These are phyloP conservation scores for Paramecium caudatum DNA, from an alignment of 73 alveolate species.

Conservation along the genomic window DNA sequence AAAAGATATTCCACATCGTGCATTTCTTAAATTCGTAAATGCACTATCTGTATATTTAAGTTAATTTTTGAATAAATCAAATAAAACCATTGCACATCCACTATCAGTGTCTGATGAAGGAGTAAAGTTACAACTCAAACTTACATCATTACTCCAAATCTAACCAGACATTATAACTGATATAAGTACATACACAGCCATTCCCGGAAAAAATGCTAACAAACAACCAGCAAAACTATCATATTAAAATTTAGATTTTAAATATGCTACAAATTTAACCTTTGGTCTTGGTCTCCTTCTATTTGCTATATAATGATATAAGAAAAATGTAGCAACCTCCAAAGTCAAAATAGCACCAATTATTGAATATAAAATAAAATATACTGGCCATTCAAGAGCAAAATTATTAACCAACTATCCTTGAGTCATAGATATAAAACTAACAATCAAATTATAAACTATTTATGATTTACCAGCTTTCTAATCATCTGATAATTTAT, in stretches of 20 bases:
- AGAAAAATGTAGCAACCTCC: constrained; percentile 4
- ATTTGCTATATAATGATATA: constrained; percentile 41
- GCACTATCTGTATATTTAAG: not conserved
- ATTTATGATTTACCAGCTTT: constrained; percentile 18
- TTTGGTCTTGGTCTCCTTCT: constrained; percentile 67
- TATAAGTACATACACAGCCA: not conserved
- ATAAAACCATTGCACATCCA: constrained; percentile 64
- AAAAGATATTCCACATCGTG: constrained; percentile 29
- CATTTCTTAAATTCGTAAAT: not conserved
- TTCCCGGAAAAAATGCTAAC: constrained; percentile 34
- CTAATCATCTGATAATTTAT: constrained; percentile 6
- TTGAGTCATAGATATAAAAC: not conserved
- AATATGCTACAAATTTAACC: not conserved
- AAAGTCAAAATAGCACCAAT: constrained; percentile 30
- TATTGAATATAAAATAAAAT: constrained; percentile 34
- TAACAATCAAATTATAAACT: not conserved
- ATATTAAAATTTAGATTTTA: not conserved
- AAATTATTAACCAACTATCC: constrained; percentile 46
- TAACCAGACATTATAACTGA: constrained; percentile 32
- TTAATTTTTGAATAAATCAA: constrained; percentile 44
- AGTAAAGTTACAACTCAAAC: not conserved
- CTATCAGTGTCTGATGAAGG: constrained; percentile 33
- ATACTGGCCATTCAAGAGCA: constrained; percentile 67
- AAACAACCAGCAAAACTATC: not conserved
- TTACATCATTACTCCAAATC: constrained; percentile 34